Conservation (phyloP, 805 yeast genomes). For the Kluyveromyces siamensis region DNA sequence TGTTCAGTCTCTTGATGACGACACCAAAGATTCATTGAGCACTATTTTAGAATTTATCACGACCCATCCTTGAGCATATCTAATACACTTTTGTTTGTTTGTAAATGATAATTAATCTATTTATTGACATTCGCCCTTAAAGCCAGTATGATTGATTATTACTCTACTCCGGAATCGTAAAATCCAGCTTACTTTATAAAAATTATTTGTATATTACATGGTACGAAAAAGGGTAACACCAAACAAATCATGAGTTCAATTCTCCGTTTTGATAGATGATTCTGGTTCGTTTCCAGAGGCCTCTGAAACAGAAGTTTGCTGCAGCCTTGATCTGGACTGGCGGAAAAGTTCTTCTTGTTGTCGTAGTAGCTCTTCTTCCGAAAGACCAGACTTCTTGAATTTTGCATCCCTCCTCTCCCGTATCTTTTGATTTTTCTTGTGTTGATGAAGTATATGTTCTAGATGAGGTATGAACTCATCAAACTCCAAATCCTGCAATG, state of each 20-base stretch:
- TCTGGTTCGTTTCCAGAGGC: slow-evolving; percentile 1
- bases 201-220: neutral
- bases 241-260: neutral
- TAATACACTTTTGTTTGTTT: neutral
- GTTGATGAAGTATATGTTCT: slow-evolving; percentile 71
- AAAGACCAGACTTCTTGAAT: slow-evolving; percentile 82
- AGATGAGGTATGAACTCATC: slow-evolving; percentile 75
- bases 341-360: slow-evolving; percentile 92
- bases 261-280: slow-evolving; percentile 5
- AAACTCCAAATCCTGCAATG: slow-evolving; percentile 81
- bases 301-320: slow-evolving; percentile 19
- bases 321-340: slow-evolving; percentile 58
- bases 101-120: neutral
- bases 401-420: slow-evolving; percentile 88
- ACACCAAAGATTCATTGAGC: slow-evolving; percentile 23
- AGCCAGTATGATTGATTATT: neutral
- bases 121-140: neutral
- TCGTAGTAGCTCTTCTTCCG: slow-evolving; percentile 84
- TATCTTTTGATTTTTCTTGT: slow-evolving; percentile 79
- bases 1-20: slow-evolving; percentile 21
- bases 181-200: neutral
- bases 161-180: neutral
- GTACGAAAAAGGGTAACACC: neutral
- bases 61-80: neutral
- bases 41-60: slow-evolving; percentile 27